Evolutionary conservation across 1,139 yeast species (phyloP), one percentile per base, ranked within the genome.

Genomic region (Geotrichum citri-aurantii): DNA sequence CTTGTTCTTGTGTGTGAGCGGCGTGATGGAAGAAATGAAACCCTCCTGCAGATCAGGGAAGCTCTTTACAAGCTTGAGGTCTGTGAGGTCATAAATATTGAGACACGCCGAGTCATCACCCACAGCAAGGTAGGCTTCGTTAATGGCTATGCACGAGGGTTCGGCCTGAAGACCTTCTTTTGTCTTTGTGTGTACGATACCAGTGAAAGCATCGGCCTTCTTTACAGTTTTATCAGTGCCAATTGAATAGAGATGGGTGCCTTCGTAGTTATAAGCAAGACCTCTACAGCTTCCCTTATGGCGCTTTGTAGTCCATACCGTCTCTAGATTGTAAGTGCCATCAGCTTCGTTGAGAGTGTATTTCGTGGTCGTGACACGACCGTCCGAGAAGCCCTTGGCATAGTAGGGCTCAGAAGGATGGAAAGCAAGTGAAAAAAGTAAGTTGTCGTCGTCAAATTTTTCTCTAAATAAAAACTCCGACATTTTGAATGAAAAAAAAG

Each of bases 201-300:
- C 99, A 0, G 88, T 84, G 61, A 78, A 81, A 0, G 90, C 71
- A 37, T 75, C 74, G 1, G 96, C 96, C 66, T 83, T 84, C 71
- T 93, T 93, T 63, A 93, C 75, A 3, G 88, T 81, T 58, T 83
- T 81, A 65, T 93, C 99, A 0, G 88, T 80, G 0, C 99, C 98
- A 17, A 85, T 84, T 0, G 96, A 53, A 44, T 62, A 69, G 21
- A 73, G 64, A 40, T 79, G 76, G 19, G 82, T 81, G 2, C 91
- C 91, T 0, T 80, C 74, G 14, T 82, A 80, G 63, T 87, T 92
- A 70, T 89, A 86, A 17, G 82, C 75, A 6, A 90, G 75, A 7
- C 87, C 83, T 50, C 99, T 75, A 63, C 96, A 89, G 61, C 96
- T 87, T 1, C 92, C 93, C 71, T 90, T 90, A 70, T 93, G 98